Evolutionary conservation across 352 stramenopile genomes (phyloP).

Genomic region (Lagenidium sp.): DNA sequence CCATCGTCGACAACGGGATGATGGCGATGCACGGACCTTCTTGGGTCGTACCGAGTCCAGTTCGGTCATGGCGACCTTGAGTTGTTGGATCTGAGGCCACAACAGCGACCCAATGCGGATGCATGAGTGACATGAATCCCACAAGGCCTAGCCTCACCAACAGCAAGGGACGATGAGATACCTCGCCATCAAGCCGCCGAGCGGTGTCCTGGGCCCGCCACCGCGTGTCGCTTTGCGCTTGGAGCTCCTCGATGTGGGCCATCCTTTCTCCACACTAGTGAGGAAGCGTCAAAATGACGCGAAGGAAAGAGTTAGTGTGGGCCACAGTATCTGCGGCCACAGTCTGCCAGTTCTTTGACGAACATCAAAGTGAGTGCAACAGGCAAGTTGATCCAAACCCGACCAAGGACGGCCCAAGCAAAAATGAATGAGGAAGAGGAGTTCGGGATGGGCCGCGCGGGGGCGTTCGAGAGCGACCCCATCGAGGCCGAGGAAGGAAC

Average conservation of each 20-base stretch:
- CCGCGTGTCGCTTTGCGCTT: slow-evolving; percentile 15
- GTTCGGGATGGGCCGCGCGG: slow-evolving; percentile 57
- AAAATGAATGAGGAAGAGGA: slow-evolving; percentile 46
- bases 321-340: too few species aligned
- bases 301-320: too few species aligned
- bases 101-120: not conserved
- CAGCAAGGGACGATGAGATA: slow-evolving; percentile 1
- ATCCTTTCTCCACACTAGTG: slow-evolving; percentile 7
- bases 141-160: not conserved
- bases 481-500: slow-evolving; percentile 44
- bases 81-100: slow-evolving; percentile 51
- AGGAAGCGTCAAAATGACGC: too few species aligned
- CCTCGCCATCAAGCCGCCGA: slow-evolving; percentile 30
- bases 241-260: slow-evolving; percentile 27
- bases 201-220: slow-evolving; percentile 40
- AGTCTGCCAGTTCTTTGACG: too few species aligned
- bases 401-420: too few species aligned
- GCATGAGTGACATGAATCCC: not conserved
- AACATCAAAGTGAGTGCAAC: too few species aligned
- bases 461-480: slow-evolving; percentile 46
- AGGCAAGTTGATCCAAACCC: too few species aligned
- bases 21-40: slow-evolving; percentile 47
- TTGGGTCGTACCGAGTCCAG: slow-evolving; percentile 60
- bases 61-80: slow-evolving; percentile 67
- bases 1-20: too few species aligned